Evolutionary conservation across 139 green algal genomes (phyloP), one percentile per base, ranked within the genome.

Genomic region (Picochlorum sp.): DNA sequence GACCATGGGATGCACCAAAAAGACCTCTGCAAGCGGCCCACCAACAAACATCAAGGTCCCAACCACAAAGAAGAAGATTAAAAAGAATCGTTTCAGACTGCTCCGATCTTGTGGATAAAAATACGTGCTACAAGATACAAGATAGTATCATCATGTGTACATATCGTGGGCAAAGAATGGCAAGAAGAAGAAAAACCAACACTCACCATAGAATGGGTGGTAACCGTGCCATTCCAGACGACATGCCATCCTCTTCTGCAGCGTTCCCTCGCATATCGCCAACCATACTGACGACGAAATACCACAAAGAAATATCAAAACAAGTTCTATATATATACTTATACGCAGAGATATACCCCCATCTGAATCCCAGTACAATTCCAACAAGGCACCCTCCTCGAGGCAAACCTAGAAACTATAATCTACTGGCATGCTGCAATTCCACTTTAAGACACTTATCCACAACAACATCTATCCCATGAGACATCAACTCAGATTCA

Each of bases 391-490:
- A 41, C 34, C 34, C 34, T 41, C 34, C 8, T 41, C 34, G 8
- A 41, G 34, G 34, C 34, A 41, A 41, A 41, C 34, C 34, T 41
- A 13, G 34, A 41, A 41, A 41, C 9, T 7, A 41, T 8, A 41
- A 11, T 41, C 34, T 41, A 41, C 34, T 41, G 34, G 5, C 47
- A 26, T 20, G 47, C 4, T 54, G 9, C 16, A 54, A 72, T 21
- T 85, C 80, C 34, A 86, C 71, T 52, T 77, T 82, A 1, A 86
- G 20, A 66, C 80, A 86, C 11, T 64, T 49, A 46, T 69, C 58
- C 15, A 65, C 57, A 38, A 86, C 77, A 15, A 86, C 80, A 3
- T 72, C 58, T 21, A 87, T 86, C 13, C 80, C 80, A 15, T 64
- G 68, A 10, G 46, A 41, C 8, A 79, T 75, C 44, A 87, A 56